Evolutionary conservation across 192 early-diverging fungal species (phyloP), one percentile per base, ranked within the genome.

Genomic region (Rhizophlyctis rosea): DNA sequence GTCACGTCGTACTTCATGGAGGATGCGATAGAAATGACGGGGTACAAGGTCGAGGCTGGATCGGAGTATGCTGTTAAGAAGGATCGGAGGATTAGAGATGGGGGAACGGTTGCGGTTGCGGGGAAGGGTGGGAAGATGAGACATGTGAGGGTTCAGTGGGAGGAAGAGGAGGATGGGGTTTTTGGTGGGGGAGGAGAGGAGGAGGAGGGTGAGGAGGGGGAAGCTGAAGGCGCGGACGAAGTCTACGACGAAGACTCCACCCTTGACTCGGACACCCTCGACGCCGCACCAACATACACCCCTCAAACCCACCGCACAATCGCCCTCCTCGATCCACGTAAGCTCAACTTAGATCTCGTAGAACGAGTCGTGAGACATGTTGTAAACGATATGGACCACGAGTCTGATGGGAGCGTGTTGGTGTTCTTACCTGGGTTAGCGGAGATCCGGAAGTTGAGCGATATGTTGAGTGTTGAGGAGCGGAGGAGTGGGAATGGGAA

Each of bases 371-470:
- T 86, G 1, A 65, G 72, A 29, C 62, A 75, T 36, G 64, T 86
- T 31, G 79, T 34, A 47, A 47, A 61, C 57, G 44, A 30, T 1
- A 50, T 30, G 16, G 44, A 64, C 9, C 27, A n/a, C 16, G 62
- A n/a, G n/a, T n/a, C 49, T 29, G 23, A 9, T 7, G 88, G 89
- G 9, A 82, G 86, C 3, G 79, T 91, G 9, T 64, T 92, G 2
- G 76, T 91, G 51, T 91, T 92, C 64, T 76, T 67, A 31, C 79
- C 79, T 16, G 79, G 79, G 21, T 13, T 87, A 66, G 77, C 72
- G 9, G 88, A 90, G 64, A 91, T 91, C 35, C 75, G 83, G 36
- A 80, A 72, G 28, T 23, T 88, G 27, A 71, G 75, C 53, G 83
- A 85, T 62, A 50, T 71, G 14, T 62, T 90, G 0, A 62, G 72